Conservation (phyloP, 225 moss, liverwort and hornwort genomes). For the Rhytidiadelphus loreus region DNA sequence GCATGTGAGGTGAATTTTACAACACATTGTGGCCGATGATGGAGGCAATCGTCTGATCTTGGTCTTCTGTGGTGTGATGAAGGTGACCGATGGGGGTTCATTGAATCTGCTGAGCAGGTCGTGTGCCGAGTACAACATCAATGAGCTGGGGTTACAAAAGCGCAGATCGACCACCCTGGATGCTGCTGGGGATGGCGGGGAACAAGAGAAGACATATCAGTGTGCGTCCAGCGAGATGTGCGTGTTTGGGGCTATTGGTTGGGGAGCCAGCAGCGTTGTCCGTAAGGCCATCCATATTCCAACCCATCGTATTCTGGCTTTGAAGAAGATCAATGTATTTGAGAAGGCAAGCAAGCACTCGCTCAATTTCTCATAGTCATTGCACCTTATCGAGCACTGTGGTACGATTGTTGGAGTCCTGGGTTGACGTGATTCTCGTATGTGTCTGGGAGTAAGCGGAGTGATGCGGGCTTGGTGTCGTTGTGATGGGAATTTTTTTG, state of each 20-base stretch:
- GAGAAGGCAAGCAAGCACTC: slow-evolving; percentile 79
- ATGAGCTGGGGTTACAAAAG: slow-evolving; percentile 95
- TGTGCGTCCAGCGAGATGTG: slow-evolving; percentile 99
- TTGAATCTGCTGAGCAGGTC: slow-evolving; percentile 94
- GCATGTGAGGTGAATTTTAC: background rate
- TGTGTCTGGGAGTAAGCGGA: background rate
- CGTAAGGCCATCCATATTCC: slow-evolving; percentile 98
- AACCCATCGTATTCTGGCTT: slow-evolving; percentile 90
- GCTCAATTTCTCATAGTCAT: slow-evolving; percentile 1
- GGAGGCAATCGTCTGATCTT: background rate
- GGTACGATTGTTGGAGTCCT: background rate
- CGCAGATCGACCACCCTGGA: slow-evolving; percentile 64
- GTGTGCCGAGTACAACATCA: slow-evolving; percentile 98
- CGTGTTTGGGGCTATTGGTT: slow-evolving; percentile 95
- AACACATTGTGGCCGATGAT: background rate
- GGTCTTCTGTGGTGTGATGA: slow-evolving; percentile 9
- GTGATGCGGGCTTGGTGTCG: background rate
- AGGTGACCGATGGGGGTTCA: slow-evolving; percentile 95
- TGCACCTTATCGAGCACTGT: background rate
- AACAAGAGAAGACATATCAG: slow-evolving; percentile 87
- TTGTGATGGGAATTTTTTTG: background rate
- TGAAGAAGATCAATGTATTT: slow-evolving; percentile 99
- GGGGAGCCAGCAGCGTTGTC: slow-evolving; percentile 99
- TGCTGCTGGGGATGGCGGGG: slow-evolving; percentile 60
- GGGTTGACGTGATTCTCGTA: background rate